Evolutionary conservation across 371 early-diverging fungal species (phyloP), one percentile per base, ranked within the genome.

Genomic region (Rhizopus arrhizus): DNA sequence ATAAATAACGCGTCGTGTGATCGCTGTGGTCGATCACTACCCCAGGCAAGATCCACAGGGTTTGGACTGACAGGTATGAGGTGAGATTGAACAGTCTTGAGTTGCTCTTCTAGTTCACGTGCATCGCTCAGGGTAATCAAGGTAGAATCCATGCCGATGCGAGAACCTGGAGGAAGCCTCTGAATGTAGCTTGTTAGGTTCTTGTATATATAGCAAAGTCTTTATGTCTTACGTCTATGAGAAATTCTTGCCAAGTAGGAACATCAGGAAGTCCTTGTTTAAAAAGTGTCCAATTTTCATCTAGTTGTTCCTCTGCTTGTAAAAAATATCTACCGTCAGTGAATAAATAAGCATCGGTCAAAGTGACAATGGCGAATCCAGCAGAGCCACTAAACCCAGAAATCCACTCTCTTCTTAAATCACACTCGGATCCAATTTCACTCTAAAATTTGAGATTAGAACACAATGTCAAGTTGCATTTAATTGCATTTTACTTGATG

Each of bases 261-360:
- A 92, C 90, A 42, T 85, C 90, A 0, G 93, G 88, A 36, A 94
- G 68, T 2, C 97, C 98, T 61, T 80, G 80, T 81, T 96, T 97
- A 91, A 94, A 93, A 69, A 97, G 72, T 13, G 82, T 89, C 97
- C 97, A 96, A 75, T 94, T 91, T 47, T 60, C 54, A 70, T 93
- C 94, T 47, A 99, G 77, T 78, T 99, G 93, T 67, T 95, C 85
- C 0, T 90, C 81, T 9, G 99, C 99, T 78, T 99, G 99, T 50
- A 99, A 76, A 77, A 93, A 99, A 85, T 99, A 99, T 53, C 99
- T 82, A 2, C 98, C 97, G 71, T 99, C 99, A 4, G 99, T 99
- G 78, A 96, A 98, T 38, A 98, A 81, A 11, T 88, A 90, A 22
- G 93, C 93, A 13, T 81, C 66, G 29, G 86, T 78, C 31, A 69